Evolutionary conservation across 495 filamentous ascomycete species (phyloP).

Genomic region (Tuber umbilicatum): DNA sequence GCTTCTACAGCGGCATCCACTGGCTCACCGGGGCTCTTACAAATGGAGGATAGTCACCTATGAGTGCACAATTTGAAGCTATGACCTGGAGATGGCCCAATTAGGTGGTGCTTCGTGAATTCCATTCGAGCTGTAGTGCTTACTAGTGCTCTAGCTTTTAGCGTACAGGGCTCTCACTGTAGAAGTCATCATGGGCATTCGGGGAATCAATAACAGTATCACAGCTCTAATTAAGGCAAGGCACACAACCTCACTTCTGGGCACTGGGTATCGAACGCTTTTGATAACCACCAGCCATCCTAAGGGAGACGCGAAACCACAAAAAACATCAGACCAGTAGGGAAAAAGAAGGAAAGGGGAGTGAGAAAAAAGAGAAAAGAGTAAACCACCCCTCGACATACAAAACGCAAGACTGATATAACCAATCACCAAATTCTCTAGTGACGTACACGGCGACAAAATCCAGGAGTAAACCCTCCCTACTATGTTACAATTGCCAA

Average conservation of each 20-base stretch:
- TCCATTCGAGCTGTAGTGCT: background rate
- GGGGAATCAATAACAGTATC: background rate
- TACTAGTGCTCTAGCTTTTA: background rate
- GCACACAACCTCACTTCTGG: background rate
- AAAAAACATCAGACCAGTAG: background rate
- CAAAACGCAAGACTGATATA: background rate
- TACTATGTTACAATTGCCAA: background rate
- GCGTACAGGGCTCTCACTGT: background rate
- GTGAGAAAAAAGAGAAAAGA: background rate
- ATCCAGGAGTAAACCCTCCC: background rate
- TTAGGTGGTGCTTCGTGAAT: background rate
- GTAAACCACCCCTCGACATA: background rate
- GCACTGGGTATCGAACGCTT: background rate
- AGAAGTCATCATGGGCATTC: background rate
- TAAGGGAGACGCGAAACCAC: background rate
- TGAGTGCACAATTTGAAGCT: background rate
- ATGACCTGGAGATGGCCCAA: background rate
- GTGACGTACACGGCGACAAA: background rate
- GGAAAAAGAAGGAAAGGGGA: background rate
- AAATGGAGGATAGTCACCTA: background rate
- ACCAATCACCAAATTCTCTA: background rate
- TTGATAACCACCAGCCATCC: background rate
- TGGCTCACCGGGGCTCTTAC: background rate
- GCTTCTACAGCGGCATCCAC: background rate
- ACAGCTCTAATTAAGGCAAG: background rate